These are phyloP conservation scores for Aspergillus arachidicola DNA, from an alignment of 2,329 filamentous ascomycete species.

Conservation along the genomic window DNA sequence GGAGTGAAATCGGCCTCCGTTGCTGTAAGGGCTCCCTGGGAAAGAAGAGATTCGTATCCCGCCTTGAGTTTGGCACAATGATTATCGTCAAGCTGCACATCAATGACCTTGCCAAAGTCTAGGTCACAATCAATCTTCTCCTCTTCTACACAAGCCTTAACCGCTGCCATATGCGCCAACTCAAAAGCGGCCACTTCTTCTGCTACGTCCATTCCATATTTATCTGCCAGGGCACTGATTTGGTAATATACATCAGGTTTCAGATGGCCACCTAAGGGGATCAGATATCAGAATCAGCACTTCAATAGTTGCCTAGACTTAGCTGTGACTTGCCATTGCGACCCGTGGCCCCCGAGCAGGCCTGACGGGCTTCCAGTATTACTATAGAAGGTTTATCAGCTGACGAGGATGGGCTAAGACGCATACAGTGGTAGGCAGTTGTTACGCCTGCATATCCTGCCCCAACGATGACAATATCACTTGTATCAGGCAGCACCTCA, in stretches of 20 bases:
- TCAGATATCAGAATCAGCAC: neutral
- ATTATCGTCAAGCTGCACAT: conserved; percentile 39
- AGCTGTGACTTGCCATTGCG: conserved; percentile 39
- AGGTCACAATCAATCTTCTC: conserved; percentile 50
- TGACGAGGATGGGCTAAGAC: conserved; percentile 17
- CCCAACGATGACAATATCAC: conserved; percentile 51
- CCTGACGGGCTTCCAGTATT: conserved; percentile 44
- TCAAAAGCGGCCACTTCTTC: conserved; percentile 46
- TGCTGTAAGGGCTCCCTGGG: conserved; percentile 27
- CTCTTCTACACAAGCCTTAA: conserved; percentile 43
- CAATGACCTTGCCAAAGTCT: conserved; percentile 40
- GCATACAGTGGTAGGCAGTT: conserved; percentile 44
- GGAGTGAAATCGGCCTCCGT: conserved; percentile 30
- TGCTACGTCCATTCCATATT: conserved; percentile 40
- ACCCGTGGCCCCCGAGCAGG: conserved; percentile 47
- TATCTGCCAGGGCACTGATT: conserved; percentile 33
- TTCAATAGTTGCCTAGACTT: neutral
- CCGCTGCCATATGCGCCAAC: conserved; percentile 39
- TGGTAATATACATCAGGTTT: conserved; percentile 46
- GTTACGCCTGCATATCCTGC: conserved; percentile 49
- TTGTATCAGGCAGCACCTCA: conserved; percentile 37
- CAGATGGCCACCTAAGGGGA: conserved; percentile 41
- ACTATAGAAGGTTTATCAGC: conserved; percentile 30
- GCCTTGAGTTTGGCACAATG: conserved; percentile 34
- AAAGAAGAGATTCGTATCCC: conserved; percentile 31